Evolutionary conservation across 164 flowering plant species (phyloP).

Genomic region (Magnolia sinica): DNA sequence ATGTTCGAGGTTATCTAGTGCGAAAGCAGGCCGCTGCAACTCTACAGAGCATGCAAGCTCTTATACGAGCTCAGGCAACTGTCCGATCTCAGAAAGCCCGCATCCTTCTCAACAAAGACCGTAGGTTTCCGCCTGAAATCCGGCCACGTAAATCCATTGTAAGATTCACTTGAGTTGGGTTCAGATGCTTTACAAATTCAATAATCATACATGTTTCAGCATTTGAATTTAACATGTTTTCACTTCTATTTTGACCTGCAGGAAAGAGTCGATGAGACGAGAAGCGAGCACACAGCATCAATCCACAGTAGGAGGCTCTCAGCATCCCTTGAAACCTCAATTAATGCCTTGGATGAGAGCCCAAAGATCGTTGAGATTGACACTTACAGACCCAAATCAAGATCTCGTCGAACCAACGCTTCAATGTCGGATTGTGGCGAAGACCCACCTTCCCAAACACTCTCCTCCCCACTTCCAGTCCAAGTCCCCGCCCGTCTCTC

Average conservation of each 20-base stretch:
- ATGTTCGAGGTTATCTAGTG: slow-evolving; percentile 60
- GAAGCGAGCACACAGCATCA: slow-evolving; percentile 15
- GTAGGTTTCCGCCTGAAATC: slow-evolving; percentile 25
- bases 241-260: not conserved
- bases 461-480: slow-evolving; percentile 48
- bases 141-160: slow-evolving; percentile 39
- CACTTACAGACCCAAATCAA: slow-evolving; percentile 51
- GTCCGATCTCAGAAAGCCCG: slow-evolving; percentile 36
- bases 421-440: slow-evolving; percentile 45
- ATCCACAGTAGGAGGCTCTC: slow-evolving; percentile 67
- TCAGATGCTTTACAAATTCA: not conserved
- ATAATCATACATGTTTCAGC: too few species aligned
- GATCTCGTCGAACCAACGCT: slow-evolving; percentile 39
- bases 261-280: not conserved
- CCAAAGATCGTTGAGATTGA: slow-evolving; percentile 89
- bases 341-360: slow-evolving; percentile 45
- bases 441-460: slow-evolving; percentile 33
- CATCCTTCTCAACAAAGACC: slow-evolving; percentile 12
- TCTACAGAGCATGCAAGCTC: slow-evolving; percentile 61
- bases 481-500: slow-evolving; percentile 48
- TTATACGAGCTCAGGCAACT: slow-evolving; percentile 50
- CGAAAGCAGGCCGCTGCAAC: slow-evolving; percentile 51
- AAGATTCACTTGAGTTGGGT: slow-evolving; percentile 14
- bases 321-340: slow-evolving; percentile 39
- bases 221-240: not conserved